Evolutionary conservation across 2,329 filamentous ascomycete genomes (phyloP).

Genomic region (Zymoseptoria crescenta): DNA sequence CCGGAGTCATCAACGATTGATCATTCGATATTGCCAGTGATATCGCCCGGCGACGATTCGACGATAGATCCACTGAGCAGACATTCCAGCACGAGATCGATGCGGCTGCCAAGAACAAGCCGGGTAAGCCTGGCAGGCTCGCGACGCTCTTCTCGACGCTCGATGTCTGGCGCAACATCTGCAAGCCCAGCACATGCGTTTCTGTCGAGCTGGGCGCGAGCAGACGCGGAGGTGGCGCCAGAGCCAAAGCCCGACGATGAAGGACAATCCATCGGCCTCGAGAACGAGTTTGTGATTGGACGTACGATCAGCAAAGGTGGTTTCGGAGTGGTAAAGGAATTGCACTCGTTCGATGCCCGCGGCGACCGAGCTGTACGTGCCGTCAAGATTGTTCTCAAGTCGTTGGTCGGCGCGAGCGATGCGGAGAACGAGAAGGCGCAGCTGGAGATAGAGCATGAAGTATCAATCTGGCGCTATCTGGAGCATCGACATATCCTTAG

Average conservation of each 20-base stretch:
- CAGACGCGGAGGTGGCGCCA: slow-evolving; percentile 18
- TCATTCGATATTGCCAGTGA: slow-evolving; percentile 20
- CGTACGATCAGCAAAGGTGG: slow-evolving; percentile 59
- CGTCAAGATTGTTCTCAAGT: slow-evolving; percentile 61
- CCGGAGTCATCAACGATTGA: slow-evolving; percentile 22
- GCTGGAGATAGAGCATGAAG: slow-evolving; percentile 61
- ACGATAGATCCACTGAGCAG: slow-evolving; percentile 21
- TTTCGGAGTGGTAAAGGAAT: slow-evolving; percentile 60
- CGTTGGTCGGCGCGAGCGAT: slow-evolving; percentile 48
- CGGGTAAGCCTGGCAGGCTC: slow-evolving; percentile 16
- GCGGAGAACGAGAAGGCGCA: slow-evolving; percentile 57
- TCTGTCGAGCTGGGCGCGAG: slow-evolving; percentile 21
- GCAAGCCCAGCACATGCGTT: slow-evolving; percentile 29
- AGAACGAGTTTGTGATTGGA: slow-evolving; percentile 57
- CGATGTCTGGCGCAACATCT: slow-evolving; percentile 22
- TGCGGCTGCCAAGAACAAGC: slow-evolving; percentile 16
- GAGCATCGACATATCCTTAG: slow-evolving; percentile 55
- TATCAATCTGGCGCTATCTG: slow-evolving; percentile 59
- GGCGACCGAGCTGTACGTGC: slow-evolving; percentile 50
- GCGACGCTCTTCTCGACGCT: slow-evolving; percentile 22
- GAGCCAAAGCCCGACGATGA: slow-evolving; percentile 54
- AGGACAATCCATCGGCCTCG: slow-evolving; percentile 56
- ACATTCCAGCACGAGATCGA: slow-evolving; percentile 24
- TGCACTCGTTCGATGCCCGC: slow-evolving; percentile 48
- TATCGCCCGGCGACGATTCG: slow-evolving; percentile 20